phyloP scores from a whole-genome alignment of 768 basidiomycete species.

The Lactarius quietus region DNA sequence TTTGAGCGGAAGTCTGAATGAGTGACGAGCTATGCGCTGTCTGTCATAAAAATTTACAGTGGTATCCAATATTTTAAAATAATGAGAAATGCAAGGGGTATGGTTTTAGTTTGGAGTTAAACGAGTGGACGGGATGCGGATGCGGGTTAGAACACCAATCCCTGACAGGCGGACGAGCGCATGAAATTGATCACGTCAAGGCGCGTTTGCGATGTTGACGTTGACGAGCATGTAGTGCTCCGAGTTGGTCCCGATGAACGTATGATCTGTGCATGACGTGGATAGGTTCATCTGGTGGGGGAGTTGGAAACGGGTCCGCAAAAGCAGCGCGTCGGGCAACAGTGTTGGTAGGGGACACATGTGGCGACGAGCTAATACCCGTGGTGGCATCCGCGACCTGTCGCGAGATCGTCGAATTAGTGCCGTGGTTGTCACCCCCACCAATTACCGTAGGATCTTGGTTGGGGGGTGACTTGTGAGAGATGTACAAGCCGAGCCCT shows the following conservation, averaged over 20 bases:
- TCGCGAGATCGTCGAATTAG: conserved; percentile 22
- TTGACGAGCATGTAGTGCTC: not conserved
- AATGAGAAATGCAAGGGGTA: conserved; percentile 6
- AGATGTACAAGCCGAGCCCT: conserved; percentile 56
- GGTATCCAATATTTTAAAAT: conserved; percentile 14
- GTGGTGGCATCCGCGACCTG: conserved; percentile 23
- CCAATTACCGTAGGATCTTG: conserved; percentile 60
- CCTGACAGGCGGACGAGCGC: conserved; percentile 5
- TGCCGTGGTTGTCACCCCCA: conserved; percentile 49
- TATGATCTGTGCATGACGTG: conserved; percentile 17
- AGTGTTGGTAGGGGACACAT: conserved; percentile 62
- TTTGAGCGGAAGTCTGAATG: not conserved
- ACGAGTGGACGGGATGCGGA: conserved; percentile 36
- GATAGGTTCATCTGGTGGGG: conserved; percentile 15
- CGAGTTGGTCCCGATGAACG: not conserved
- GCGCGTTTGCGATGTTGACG: conserved; percentile 20
- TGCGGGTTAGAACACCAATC: conserved; percentile 28
- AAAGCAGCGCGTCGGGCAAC: conserved; percentile 40
- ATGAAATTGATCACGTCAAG: conserved; percentile 1
- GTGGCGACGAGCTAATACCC: conserved; percentile 31
- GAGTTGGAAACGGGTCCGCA: conserved; percentile 27
- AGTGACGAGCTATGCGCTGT: not conserved
- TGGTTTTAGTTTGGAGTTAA: conserved; percentile 15
- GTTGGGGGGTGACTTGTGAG: conserved; percentile 48
- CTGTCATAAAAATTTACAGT: not conserved